These are phyloP conservation scores for Clonostachys rhizophaga DNA, from an alignment of 2,329 filamentous ascomycete species.

Conservation along the genomic window DNA sequence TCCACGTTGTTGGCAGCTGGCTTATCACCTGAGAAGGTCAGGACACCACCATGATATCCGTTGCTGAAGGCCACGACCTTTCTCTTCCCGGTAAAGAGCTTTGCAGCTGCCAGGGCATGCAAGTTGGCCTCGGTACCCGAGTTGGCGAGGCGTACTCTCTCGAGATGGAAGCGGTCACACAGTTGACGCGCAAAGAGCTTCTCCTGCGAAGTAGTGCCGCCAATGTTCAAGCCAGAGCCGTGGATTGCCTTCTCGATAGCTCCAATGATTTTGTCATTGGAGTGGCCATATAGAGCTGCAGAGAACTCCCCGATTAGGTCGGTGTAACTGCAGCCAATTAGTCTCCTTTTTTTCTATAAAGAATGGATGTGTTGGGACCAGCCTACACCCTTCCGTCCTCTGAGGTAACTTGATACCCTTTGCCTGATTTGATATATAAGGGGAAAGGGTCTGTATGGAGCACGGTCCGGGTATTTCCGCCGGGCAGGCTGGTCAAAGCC, in stretches of 20 bases:
- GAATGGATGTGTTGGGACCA: no score
- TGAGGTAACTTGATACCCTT: constrained; percentile 27
- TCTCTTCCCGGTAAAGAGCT: constrained; percentile 33
- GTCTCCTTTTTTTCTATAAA: neutral
- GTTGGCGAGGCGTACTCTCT: constrained; percentile 57
- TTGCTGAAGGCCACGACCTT: constrained; percentile 48
- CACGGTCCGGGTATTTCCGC: constrained; percentile 40
- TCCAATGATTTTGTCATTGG: constrained; percentile 44
- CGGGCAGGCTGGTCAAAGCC: constrained; percentile 30
- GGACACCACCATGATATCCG: constrained; percentile 27
- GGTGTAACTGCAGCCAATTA: constrained; percentile 33
- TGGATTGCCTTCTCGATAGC: constrained; percentile 40
- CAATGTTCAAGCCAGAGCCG: constrained; percentile 46
- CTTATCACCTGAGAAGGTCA: constrained; percentile 24
- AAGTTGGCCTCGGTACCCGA: constrained; percentile 63
- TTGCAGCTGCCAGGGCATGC: constrained; percentile 51
- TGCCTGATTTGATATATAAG: constrained; percentile 28
- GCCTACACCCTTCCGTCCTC: constrained; percentile 21
- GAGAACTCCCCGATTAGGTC: constrained; percentile 62
- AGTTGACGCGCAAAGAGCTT: constrained; percentile 43
- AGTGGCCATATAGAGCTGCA: constrained; percentile 64
- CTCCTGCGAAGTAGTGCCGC: constrained; percentile 48
- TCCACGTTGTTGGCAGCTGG: constrained; percentile 41
- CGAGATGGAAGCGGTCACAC: constrained; percentile 48
- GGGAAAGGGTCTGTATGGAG: constrained; percentile 39